These are phyloP conservation scores for Epichloe gansuensis DNA, from an alignment of 2,329 filamentous ascomycete species.

Conservation along the genomic window DNA sequence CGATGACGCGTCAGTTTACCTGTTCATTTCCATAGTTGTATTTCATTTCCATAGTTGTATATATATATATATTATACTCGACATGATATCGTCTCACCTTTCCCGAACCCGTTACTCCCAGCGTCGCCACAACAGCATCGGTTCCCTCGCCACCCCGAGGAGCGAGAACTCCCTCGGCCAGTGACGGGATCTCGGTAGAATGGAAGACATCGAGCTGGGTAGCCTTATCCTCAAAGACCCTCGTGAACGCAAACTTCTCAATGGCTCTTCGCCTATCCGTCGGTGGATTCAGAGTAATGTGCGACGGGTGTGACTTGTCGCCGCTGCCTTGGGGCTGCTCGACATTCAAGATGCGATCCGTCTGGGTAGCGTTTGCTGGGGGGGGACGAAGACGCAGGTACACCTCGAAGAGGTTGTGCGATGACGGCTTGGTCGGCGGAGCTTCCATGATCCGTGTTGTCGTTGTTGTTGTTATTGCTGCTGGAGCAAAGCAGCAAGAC, in stretches of 20 bases:
- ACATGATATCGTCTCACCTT: constrained; percentile 47
- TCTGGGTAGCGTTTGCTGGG: constrained; percentile 25
- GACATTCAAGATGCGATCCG: constrained; percentile 67
- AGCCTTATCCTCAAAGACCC: constrained; percentile 79
- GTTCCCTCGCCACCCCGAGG: constrained; percentile 62
- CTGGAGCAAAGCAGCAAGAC: not conserved
- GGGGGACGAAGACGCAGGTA: constrained; percentile 75
- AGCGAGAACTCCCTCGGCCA: constrained; percentile 73
- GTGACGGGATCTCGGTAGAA: constrained; percentile 57
- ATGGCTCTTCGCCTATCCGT: constrained; percentile 78
- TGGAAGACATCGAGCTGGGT: constrained; percentile 79
- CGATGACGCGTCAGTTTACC: no score
- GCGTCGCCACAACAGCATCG: constrained; percentile 78
- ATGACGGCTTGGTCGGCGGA: constrained; percentile 10
- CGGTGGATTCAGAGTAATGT: constrained; percentile 68
- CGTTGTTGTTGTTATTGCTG: no score
- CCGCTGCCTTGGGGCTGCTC: constrained; percentile 39
- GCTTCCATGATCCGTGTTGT: constrained; percentile 24
- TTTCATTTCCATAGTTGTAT: not conserved
- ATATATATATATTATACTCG: no score
- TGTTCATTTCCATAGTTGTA: not conserved
- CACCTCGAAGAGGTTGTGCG: constrained; percentile 68
- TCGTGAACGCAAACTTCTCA: constrained; percentile 89
- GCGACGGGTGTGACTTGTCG: constrained; percentile 36
- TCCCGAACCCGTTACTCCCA: constrained; percentile 90